Evolutionary conservation across 768 basidiomycete genomes (phyloP), one percentile per base, ranked within the genome.

Genomic region (Russula vinacea): DNA sequence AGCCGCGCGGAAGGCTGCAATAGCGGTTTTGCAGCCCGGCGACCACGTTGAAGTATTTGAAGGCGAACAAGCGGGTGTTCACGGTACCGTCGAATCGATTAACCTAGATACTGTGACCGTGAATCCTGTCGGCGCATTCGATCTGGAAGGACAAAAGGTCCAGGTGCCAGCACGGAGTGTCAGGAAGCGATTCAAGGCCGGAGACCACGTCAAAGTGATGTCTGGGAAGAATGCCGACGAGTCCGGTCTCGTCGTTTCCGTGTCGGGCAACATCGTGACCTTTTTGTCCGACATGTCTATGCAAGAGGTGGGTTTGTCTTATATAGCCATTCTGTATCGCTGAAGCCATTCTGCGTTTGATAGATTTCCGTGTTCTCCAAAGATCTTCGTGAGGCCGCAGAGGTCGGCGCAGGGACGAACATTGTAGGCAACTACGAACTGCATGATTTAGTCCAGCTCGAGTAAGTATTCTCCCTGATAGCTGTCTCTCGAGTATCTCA

Each of bases 191-290:
- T 98, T 99, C 81, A 94, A 93, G 73, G 83, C 94, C 60, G 97
- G 97, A 71, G 96, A 98, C 76, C 97, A 99, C 71, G 94, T 99
- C 76, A 98, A 98, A 77, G 96, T 98, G 62, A 94, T 98, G 87
- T 82, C 87, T 17, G 97, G 97, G 26, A 88, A 94, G 75, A 97
- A 98, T 72, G 84, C 86, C 9, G 92, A 97, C 71, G 95, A 97
- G 75, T 95, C 94, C 3, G 97, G 97, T 78, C 81, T 98, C 70
- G 96, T 99, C 42, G 90, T 98, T 26, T 89, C 93, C 24, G 88
- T 95, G 22, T 80, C 89, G 5, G 92, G 92, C 70, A 92, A 94
- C 57, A 85, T 94, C 29, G 91, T 98, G 17, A 98, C 96, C 1
- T 94, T 98, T 78, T 76, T 97, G 69, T 96, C 93, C n/a, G 97